Conservation (phyloP, 1,284 basidiomycete species). For the Sporisorium graminicola region DNA sequence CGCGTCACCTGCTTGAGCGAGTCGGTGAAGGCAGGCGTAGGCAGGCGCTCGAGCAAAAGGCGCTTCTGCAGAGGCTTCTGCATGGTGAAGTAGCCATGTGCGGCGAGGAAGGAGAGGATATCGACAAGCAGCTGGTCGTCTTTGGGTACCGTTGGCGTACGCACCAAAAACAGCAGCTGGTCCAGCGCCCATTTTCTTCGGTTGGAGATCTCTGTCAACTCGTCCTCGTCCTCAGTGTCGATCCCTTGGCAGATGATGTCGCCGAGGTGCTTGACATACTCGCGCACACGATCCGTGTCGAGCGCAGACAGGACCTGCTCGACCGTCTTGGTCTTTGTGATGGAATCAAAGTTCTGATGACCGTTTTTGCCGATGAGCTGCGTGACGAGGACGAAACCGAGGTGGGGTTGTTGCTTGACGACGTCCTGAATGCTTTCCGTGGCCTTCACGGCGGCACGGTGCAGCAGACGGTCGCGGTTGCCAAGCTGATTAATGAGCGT, state of each 20-base stretch:
- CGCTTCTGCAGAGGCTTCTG: constrained; percentile 81
- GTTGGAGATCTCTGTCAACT: constrained; percentile 40
- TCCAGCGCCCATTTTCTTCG: constrained; percentile 82
- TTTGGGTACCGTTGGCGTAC: constrained; percentile 84
- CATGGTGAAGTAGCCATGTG: constrained; percentile 83
- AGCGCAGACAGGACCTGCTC: constrained; percentile 85
- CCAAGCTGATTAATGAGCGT: constrained; percentile 96
- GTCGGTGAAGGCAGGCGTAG: constrained; percentile 81
- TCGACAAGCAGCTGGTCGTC: constrained; percentile 81
- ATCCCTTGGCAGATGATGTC: constrained; percentile 38
- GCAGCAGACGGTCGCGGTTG: constrained; percentile 85
- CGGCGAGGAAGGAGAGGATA: constrained; percentile 83
- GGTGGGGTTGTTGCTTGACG: constrained; percentile 81
- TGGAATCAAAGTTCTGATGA: constrained; percentile 86
- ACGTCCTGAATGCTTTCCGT: constrained; percentile 79
- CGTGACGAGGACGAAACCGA: constrained; percentile 86
- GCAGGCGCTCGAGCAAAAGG: constrained; percentile 71
- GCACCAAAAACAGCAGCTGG: constrained; percentile 83
- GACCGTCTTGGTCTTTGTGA: constrained; percentile 93
- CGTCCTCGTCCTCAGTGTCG: constrained; percentile 39
- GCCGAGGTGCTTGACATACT: constrained; percentile 80
- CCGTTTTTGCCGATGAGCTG: constrained; percentile 89
- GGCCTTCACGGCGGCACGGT: constrained; percentile 78
- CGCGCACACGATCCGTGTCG: constrained; percentile 80
- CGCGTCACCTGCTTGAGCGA: constrained; percentile 78